phyloP scores from a whole-genome alignment of 2,329 filamentous ascomycete species.

The Sporothrix dimorphospora region DNA sequence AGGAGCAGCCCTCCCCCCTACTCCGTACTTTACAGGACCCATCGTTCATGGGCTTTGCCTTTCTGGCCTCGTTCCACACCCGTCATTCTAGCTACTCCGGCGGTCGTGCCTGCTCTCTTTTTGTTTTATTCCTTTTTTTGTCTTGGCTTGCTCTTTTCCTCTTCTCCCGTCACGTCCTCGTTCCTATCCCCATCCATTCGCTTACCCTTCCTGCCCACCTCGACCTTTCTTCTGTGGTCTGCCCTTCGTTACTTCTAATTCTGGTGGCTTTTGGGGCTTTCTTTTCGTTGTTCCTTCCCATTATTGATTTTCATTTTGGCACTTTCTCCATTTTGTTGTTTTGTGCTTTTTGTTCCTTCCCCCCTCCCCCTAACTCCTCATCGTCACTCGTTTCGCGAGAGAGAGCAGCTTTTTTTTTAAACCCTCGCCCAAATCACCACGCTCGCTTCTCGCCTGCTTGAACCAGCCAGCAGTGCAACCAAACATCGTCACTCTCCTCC shows the following conservation, averaged over 20 bases:
- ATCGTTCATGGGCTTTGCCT: conserved; percentile 11
- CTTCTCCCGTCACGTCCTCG: conserved; percentile 1
- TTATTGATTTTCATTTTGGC: conserved; percentile 1
- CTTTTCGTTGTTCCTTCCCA: conserved; percentile 15
- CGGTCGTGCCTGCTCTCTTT: neutral
- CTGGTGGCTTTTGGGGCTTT: conserved; percentile 17
- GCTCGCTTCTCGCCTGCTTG: conserved; percentile 19
- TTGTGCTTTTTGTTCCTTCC: conserved; percentile 1
- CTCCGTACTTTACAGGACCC: neutral
- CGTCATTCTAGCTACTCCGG: conserved; percentile 6
- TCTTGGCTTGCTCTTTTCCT: neutral
- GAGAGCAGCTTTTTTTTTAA: conserved; percentile 16
- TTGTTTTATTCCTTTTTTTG: neutral
- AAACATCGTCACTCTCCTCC: neutral
- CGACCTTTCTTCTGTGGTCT: conserved; percentile 5
- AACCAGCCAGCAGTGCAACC: conserved; percentile 11
- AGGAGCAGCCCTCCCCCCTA: conserved; percentile 6
- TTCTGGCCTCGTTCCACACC: conserved; percentile 2
- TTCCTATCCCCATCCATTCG: neutral
- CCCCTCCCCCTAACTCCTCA: neutral
- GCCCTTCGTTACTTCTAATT: conserved; percentile 15
- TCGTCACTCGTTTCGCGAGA: conserved; percentile 28
- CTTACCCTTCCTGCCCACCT: neutral
- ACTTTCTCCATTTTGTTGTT: conserved; percentile 2
- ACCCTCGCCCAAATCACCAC: neutral